Evolutionary conservation across 208 protist species (phyloP).

Genomic region (Crithidia sp.): DNA sequence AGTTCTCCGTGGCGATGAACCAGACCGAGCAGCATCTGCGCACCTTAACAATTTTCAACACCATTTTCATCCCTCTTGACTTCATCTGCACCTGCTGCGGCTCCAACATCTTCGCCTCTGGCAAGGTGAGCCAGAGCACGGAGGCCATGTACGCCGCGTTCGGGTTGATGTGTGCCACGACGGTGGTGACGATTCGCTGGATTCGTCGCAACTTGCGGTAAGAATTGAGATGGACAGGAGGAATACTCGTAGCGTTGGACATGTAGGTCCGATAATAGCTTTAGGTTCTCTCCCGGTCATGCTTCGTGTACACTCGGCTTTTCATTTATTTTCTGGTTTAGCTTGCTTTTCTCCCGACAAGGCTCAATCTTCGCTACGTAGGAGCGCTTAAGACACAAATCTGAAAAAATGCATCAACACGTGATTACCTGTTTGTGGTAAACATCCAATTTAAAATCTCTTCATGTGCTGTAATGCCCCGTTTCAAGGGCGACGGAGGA

Average conservation of each 20-base stretch:
- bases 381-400: too few species aligned
- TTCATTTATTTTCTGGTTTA: background rate
- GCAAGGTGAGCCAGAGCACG: conserved; percentile 11
- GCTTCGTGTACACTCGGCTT: too few species aligned
- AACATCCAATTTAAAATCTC: too few species aligned
- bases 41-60: conserved; percentile 70
- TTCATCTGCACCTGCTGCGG: conserved; percentile 59
- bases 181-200: conserved; percentile 32
- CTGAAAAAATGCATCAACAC: too few species aligned
- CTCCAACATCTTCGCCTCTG: conserved; percentile 40
- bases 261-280: background rate
- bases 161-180: conserved; percentile 21
- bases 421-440: too few species aligned
- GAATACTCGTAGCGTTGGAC: too few species aligned
- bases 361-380: too few species aligned
- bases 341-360: too few species aligned
- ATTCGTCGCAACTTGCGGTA: conserved; percentile 22
- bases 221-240: background rate
- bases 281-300: background rate
- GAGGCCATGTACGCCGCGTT: conserved; percentile 21
- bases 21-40: conserved; percentile 59
- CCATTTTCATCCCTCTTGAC: conserved; percentile 63
- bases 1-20: conserved; percentile 64
- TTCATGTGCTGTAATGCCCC: too few species aligned
- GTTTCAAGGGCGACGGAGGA: too few species aligned